Conservation (phyloP, 2,329 filamentous ascomycete genomes). For the Botrytis cinerea region DNA sequence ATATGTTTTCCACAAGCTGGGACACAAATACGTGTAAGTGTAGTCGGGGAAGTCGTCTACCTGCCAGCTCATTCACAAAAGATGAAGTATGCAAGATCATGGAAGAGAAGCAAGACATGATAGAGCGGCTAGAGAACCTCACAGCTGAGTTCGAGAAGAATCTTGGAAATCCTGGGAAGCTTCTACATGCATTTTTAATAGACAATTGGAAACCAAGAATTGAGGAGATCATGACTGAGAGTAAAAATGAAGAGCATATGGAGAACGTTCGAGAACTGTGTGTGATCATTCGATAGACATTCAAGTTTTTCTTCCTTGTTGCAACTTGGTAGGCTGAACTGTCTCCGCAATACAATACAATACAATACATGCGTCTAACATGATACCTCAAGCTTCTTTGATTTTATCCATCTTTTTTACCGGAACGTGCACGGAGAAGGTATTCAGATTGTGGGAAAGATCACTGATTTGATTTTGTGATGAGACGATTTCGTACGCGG, state of each 20-base stretch:
- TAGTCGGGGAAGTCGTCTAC: too few species aligned
- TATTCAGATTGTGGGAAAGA: neutral
- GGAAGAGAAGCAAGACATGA: neutral
- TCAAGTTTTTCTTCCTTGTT: neutral
- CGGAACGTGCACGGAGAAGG: rapidly evolving
- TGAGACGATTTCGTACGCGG: neutral
- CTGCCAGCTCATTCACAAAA: too few species aligned
- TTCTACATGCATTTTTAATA: neutral
- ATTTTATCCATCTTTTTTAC: neutral
- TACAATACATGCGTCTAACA: neutral
- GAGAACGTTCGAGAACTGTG: neutral
- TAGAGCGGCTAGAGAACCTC: neutral
- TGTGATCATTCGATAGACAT: neutral
- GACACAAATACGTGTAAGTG: too few species aligned
- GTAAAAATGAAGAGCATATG: neutral
- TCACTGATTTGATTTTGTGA: neutral
- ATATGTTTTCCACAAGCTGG: too few species aligned
- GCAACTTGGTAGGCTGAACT: neutral
- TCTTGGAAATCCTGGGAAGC: neutral
- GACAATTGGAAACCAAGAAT: neutral
- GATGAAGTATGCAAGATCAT: too few species aligned
- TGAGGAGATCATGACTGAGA: neutral
- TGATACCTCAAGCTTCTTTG: neutral
- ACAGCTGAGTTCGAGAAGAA: neutral
- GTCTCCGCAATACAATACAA: neutral